Percentiles rank a stretch among this genome's conserved stretches.
These are phyloP conservation scores for Clohesyomyces aquaticus DNA, from an alignment of 495 filamentous ascomycete species.

Conservation along the genomic window DNA sequence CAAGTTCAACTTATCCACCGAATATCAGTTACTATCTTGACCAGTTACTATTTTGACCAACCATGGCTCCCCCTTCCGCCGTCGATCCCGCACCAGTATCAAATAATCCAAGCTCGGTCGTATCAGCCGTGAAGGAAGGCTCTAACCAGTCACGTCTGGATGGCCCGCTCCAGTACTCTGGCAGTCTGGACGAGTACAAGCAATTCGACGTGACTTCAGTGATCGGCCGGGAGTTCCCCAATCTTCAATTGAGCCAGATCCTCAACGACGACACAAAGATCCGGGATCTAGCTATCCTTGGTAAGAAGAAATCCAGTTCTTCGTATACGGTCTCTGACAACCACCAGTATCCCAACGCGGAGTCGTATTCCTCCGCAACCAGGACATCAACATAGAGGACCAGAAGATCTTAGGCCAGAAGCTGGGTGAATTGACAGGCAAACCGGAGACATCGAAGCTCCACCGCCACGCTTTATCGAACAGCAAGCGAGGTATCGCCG, in stretches of 20 bases:
- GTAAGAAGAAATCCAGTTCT: slow-evolving; percentile 7
- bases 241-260: slow-evolving; percentile 21
- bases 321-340: not conserved
- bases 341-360: slow-evolving; percentile 32
- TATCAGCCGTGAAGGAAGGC: no score
- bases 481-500: slow-evolving; percentile 29
- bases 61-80: no score
- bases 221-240: slow-evolving; percentile 29
- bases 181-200: slow-evolving; percentile 21
- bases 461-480: slow-evolving; percentile 22
- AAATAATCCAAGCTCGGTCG: no score
- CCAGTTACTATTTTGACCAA: no score
- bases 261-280: slow-evolving; percentile 19
- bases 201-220: slow-evolving; percentile 29
- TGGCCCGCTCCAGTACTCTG: no score
- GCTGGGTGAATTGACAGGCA: slow-evolving; percentile 29
- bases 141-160: no score
- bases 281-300: slow-evolving; percentile 29
- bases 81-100: no score
- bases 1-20: no score
- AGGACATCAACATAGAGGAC: slow-evolving; percentile 20
- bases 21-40: no score
- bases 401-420: slow-evolving; percentile 24
- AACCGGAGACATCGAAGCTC: slow-evolving; percentile 28
- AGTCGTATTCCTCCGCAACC: slow-evolving; percentile 37